phyloP scores from a whole-genome alignment of 805 yeast species.

The Jamesozyma spencerorum region DNA sequence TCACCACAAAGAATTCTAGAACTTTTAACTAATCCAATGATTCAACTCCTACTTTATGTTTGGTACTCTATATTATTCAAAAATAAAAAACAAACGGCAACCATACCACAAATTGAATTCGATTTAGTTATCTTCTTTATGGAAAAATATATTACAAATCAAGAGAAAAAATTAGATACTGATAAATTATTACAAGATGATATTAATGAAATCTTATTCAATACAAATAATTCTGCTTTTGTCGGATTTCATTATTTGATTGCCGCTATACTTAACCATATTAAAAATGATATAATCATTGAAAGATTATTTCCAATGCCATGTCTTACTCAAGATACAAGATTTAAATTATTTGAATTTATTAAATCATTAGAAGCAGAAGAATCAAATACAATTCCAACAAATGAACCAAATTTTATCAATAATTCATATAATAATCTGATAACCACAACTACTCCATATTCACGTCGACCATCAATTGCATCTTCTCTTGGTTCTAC shows the following conservation, averaged over 20 bases:
- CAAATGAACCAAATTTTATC: neutral
- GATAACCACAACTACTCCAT: neutral
- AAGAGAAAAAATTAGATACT: conserved; percentile 9
- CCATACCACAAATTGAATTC: conserved; percentile 4
- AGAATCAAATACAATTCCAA: neutral
- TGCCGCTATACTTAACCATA: conserved; percentile 5
- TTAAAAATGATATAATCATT: conserved; percentile 12
- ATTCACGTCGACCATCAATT: conserved; percentile 2
- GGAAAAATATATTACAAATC: conserved; percentile 11
- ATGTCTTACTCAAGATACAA: conserved; percentile 6
- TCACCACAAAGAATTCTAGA: conserved; percentile 8
- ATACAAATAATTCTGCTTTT: conserved; percentile 8
- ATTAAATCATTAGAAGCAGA: conserved; percentile 2
- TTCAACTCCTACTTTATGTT: conserved; percentile 17
- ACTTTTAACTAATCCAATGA: conserved; percentile 14
- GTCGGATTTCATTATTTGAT: conserved; percentile 12
- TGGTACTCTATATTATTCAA: conserved; percentile 15
- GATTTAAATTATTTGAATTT: conserved; percentile 9
- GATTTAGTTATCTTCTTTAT: conserved; percentile 12
- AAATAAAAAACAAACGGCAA: neutral
- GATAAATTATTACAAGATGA: conserved; percentile 12
- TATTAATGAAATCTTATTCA: conserved; percentile 10
- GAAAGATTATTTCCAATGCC: conserved; percentile 10
- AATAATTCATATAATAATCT: neutral
- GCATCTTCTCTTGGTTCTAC: conserved; percentile 2